A percentile compares a stretch with the other conserved stretches of the same genome.
Evolutionary conservation across 495 filamentous ascomycete genomes (phyloP).

Genomic region (Aspergillus diversus): DNA sequence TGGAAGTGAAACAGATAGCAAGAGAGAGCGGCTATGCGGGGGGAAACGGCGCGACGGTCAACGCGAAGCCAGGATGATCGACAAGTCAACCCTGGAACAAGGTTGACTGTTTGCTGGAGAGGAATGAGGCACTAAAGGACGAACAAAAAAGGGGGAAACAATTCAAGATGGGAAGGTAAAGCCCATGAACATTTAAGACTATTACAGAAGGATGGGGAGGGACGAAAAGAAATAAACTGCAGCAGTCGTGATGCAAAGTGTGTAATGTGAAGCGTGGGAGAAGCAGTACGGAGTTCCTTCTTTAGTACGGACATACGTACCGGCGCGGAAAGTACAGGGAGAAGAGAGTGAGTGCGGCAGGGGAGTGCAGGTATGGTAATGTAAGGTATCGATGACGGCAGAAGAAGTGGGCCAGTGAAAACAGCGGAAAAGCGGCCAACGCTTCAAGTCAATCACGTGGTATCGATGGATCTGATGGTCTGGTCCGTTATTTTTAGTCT

Average conservation of each 20-base stretch:
- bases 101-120: constrained; percentile 26
- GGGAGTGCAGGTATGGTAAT: neutral
- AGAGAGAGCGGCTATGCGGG: constrained; percentile 41
- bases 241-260: neutral
- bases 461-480: neutral
- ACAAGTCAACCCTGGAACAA: constrained; percentile 36
- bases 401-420: neutral
- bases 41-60: constrained; percentile 41
- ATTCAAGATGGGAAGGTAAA: constrained; percentile 14
- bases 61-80: constrained; percentile 44
- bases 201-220: neutral
- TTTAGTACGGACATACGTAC: neutral
- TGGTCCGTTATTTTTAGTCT: constrained; percentile 8
- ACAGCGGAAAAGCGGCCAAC: constrained; percentile 20
- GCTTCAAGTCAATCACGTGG: constrained; percentile 20
- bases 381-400: neutral
- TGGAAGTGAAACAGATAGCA: constrained; percentile 18
- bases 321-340: neutral
- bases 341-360: neutral
- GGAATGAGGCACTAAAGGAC: constrained; percentile 10
- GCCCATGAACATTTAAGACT: neutral
- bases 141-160: constrained; percentile 8
- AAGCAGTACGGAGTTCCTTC: neutral
- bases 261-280: constrained; percentile 2
- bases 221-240: constrained; percentile 5